Conservation (phyloP, 176 grass and related monocot genomes). For the Avena insularis region DNA sequence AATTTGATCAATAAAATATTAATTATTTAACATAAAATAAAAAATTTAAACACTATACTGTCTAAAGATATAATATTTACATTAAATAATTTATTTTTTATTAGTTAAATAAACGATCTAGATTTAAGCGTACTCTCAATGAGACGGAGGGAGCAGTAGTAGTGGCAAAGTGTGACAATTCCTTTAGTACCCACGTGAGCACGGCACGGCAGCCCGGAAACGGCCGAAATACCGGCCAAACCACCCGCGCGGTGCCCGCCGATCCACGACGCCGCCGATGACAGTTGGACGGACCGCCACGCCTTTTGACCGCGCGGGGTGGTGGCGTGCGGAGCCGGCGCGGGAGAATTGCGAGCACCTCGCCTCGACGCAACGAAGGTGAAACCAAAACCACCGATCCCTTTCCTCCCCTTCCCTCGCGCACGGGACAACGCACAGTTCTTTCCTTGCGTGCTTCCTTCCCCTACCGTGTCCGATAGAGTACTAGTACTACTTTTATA, state of each 20-base stretch:
- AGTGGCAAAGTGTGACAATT: background rate
- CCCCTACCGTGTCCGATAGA: background rate
- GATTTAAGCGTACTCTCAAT: too few relatives aligned
- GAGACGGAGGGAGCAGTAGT: too few relatives aligned
- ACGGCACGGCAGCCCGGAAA: slow-evolving; percentile 31
- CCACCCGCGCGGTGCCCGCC: background rate
- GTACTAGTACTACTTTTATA: slow-evolving; percentile 30
- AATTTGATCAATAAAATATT: too few relatives aligned
- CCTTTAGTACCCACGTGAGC: background rate
- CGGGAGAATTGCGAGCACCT: background rate
- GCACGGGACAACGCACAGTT: background rate
- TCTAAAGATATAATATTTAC: too few relatives aligned
- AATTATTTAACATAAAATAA: too few relatives aligned
- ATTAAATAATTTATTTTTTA: too few relatives aligned
- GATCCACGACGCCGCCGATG: slow-evolving; percentile 6
- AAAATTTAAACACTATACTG: too few relatives aligned
- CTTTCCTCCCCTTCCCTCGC: slow-evolving; percentile 12
- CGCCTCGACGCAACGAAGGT: slow-evolving; percentile 6
- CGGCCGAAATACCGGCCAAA: slow-evolving; percentile 44
- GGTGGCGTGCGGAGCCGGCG: slow-evolving; percentile 38
- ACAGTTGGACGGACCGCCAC: slow-evolving; percentile 40
- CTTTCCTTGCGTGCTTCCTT: slow-evolving; percentile 55
- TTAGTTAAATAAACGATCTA: too few relatives aligned
- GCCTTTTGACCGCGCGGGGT: slow-evolving; percentile 38
- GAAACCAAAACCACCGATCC: slow-evolving; percentile 19